Evolutionary conservation across 805 yeast genomes (phyloP).

Genomic region (Schwanniomyces sp.): DNA sequence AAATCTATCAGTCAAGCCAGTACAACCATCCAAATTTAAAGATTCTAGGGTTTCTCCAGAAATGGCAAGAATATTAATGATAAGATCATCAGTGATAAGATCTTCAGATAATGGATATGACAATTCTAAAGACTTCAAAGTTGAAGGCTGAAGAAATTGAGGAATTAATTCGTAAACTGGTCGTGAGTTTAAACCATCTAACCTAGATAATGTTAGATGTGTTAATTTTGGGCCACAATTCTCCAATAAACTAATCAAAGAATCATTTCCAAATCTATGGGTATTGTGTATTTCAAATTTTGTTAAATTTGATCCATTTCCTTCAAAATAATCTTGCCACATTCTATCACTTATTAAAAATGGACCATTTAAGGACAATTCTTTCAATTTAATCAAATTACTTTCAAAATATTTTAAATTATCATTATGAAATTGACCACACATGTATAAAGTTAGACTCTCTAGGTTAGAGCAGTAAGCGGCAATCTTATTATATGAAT

Average conservation of each 20-base stretch:
- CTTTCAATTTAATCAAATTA: conserved; percentile 54
- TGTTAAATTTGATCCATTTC: conserved; percentile 52
- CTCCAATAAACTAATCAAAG: conserved; percentile 61
- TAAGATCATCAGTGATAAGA: conserved; percentile 63
- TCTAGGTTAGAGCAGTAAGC: conserved; percentile 76
- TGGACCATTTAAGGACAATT: conserved; percentile 81
- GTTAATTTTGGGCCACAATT: conserved; percentile 54
- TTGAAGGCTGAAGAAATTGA: conserved; percentile 47
- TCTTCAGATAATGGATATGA: conserved; percentile 68
- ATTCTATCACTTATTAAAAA: conserved; percentile 72
- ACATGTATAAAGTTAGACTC: conserved; percentile 74
- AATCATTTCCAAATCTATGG: conserved; percentile 73
- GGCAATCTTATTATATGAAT: conserved; percentile 67
- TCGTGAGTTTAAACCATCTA: conserved; percentile 68
- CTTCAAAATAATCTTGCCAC: conserved; percentile 77
- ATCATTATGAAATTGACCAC: conserved; percentile 87
- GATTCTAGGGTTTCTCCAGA: conserved; percentile 61
- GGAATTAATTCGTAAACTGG: conserved; percentile 65
- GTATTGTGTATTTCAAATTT: conserved; percentile 73
- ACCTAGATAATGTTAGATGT: conserved; percentile 59
- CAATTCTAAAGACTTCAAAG: conserved; percentile 59
- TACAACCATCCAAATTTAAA: conserved; percentile 71
- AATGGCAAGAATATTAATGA: conserved; percentile 58
- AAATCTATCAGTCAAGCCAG: conserved; percentile 66
- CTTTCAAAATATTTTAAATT: conserved; percentile 62